These are phyloP conservation scores for Atkinsonella texensis DNA, from an alignment of 2,329 filamentous ascomycete species.

Conservation along the genomic window DNA sequence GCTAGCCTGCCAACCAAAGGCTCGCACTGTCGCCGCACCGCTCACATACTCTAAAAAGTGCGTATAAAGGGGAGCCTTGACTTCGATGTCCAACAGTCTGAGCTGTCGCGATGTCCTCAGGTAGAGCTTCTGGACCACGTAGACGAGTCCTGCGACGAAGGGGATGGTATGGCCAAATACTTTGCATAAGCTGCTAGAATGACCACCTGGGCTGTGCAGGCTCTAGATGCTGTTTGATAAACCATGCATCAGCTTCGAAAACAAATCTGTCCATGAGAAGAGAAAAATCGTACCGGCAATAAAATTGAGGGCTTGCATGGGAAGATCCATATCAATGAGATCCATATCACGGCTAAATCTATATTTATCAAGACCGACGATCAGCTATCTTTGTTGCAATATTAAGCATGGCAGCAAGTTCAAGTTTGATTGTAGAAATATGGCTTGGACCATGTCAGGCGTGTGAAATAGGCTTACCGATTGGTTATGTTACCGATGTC, in stretches of 20 bases:
- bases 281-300: background rate
- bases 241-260: too few relatives aligned
- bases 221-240: background rate
- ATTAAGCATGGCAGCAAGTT: too few relatives aligned
- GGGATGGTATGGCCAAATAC: conserved; percentile 1
- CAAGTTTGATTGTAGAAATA: too few relatives aligned
- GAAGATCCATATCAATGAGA: conserved; percentile 22
- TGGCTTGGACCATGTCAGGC: background rate
- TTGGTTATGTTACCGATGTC: conserved; percentile 25
- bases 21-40: conserved; percentile 7
- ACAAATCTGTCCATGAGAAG: too few relatives aligned
- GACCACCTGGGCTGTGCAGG: background rate
- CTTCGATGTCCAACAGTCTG: conserved; percentile 43
- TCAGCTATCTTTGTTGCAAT: too few relatives aligned
- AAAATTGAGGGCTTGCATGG: background rate
- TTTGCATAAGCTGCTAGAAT: conserved; percentile 1
- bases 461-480: background rate
- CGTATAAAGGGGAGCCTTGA: conserved; percentile 16
- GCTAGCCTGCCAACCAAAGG: conserved; percentile 7
- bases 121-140: conserved; percentile 38
- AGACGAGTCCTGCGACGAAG: conserved; percentile 27
- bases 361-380: background rate
- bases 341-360: conserved; percentile 28
- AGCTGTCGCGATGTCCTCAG: conserved; percentile 45
- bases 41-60: conserved; percentile 3